Base-by-base conservation (phyloP, 2,329 filamentous ascomycete species). In the Septoria linicola region DNA sequence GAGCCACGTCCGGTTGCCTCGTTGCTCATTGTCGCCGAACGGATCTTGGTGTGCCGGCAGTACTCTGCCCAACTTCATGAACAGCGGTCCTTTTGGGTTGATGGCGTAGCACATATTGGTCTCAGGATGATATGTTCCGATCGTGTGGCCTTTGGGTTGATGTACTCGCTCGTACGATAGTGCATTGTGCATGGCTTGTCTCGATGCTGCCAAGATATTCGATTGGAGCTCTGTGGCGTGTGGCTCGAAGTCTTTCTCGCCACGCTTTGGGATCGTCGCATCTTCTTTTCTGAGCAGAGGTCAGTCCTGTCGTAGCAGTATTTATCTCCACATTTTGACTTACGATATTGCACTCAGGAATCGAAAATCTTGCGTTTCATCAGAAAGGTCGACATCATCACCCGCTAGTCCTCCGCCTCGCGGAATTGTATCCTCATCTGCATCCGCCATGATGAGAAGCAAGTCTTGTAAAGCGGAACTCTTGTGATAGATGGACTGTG, bases 201-300 rank as follows among this genome's bases (percentile, higher is more conserved):
- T 84, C 56, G 89, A 95, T 40, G 87, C 81, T 64, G 89, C 86
- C 44, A 99, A 83, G 7, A 85, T 81, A 50, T 80, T 79, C 59
- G 85, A 83, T 71, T 99, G 93, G 25, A 88, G 82, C 25, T 82
- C 80, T 2, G 93, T 97, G 41, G 88, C 88, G 71, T 97, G 90
- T 21, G 88, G 85, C 72, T 97, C 93, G 69, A 96, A 99, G 73
- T 99, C 93, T 71, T 99, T 99, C 69, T 95, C 90, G 54, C 93
- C 93, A 58, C 90, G 89, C 59, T 92, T 90, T 30, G 95, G 89
- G 8, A 91, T 80, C 61, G 83, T 82, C 43, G 76, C 62, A 51
- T 67, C 65, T 50, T 68, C 62, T 41, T 55, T 58, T 35, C 64
- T 66, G 55, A 27, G 25, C 23, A 6, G 13, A 8, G 20, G 23